Conservation (phyloP, 2,329 filamentous ascomycete species). For the Penicillium rolfsii region DNA sequence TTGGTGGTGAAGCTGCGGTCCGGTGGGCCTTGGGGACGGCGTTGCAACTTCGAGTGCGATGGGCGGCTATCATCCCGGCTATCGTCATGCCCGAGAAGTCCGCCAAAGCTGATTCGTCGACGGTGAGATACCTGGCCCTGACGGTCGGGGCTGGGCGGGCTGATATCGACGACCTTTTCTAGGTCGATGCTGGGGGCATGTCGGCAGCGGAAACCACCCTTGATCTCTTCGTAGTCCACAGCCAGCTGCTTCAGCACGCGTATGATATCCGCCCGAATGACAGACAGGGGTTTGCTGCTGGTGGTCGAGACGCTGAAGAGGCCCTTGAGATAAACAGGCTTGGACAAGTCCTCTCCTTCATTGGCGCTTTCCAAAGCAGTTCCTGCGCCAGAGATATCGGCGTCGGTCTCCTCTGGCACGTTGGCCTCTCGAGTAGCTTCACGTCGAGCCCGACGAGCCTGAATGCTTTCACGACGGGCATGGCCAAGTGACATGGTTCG, state of each 20-base stretch:
- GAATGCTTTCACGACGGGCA: conserved; percentile 86
- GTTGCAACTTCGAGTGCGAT: conserved; percentile 48
- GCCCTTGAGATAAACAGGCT: conserved; percentile 94
- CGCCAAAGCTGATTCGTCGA: conserved; percentile 82
- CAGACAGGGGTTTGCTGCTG: conserved; percentile 81
- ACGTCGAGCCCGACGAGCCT: conserved; percentile 75
- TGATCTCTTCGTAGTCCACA: conserved; percentile 90
- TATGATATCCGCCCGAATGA: conserved; percentile 88
- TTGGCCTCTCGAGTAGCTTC: conserved; percentile 75
- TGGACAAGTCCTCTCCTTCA: conserved; percentile 72
- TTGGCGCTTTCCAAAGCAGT: conserved; percentile 55
- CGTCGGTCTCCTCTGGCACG: conserved; percentile 88
- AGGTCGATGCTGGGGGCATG: conserved; percentile 89
- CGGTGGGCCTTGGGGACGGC: conserved; percentile 51
- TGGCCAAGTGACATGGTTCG: conserved; percentile 88
- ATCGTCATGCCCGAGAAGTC: conserved; percentile 68
- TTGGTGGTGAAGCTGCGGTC: conserved; percentile 79
- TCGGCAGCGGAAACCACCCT: conserved; percentile 87
- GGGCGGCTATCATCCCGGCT: conserved; percentile 63
- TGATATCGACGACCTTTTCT: conserved; percentile 68
- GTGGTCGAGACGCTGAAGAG: conserved; percentile 97
- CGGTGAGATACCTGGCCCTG: conserved; percentile 61
- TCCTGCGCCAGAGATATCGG: conserved; percentile 66
- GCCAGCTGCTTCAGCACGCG: conserved; percentile 83
- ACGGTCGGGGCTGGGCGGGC: conserved; percentile 60